Conservation (phyloP, 1,284 basidiomycete genomes). For the Exsudoporus floridanus region DNA sequence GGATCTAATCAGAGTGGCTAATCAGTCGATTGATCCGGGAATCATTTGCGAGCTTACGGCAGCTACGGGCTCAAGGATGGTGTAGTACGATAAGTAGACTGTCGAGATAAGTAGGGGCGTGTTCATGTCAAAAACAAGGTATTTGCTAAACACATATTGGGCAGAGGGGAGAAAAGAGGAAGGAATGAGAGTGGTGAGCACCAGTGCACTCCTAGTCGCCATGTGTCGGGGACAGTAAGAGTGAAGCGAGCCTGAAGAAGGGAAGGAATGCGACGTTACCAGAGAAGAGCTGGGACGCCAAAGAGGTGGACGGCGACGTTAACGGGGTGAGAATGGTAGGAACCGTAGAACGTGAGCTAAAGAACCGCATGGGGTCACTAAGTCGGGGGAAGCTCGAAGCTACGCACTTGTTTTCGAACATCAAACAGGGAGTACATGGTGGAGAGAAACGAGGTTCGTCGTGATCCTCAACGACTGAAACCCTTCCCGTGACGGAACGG, state of each 20-base stretch:
- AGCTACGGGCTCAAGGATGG: constrained; percentile 72
- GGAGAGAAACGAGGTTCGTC: constrained; percentile 5
- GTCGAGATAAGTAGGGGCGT: constrained; percentile 54
- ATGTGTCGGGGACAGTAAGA: constrained; percentile 6
- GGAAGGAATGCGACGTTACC: constrained; percentile 48
- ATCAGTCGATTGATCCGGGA: constrained; percentile 1
- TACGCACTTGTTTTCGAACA: constrained; percentile 56
- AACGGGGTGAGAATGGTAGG: constrained; percentile 79
- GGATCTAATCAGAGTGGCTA: constrained; percentile 42
- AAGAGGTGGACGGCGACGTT: constrained; percentile 82
- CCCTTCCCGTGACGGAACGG: neutral
- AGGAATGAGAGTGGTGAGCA: constrained; percentile 53
- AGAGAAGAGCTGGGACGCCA: constrained; percentile 80
- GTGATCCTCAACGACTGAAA: neutral
- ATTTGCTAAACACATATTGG: constrained; percentile 56
- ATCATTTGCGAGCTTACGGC: constrained; percentile 57
- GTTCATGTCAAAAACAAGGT: constrained; percentile 70
- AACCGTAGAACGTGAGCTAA: constrained; percentile 84
- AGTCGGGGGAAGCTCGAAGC: neutral
- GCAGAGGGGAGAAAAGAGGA: constrained; percentile 54
- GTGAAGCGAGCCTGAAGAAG: constrained; percentile 3
- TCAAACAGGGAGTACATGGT: constrained; percentile 52
- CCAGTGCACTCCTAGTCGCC: constrained; percentile 59
- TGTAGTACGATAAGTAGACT: constrained; percentile 71
- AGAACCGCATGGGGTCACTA: constrained; percentile 6